Conservation (phyloP, 2,329 filamentous ascomycete genomes). For the Diaporthe caulivora region DNA sequence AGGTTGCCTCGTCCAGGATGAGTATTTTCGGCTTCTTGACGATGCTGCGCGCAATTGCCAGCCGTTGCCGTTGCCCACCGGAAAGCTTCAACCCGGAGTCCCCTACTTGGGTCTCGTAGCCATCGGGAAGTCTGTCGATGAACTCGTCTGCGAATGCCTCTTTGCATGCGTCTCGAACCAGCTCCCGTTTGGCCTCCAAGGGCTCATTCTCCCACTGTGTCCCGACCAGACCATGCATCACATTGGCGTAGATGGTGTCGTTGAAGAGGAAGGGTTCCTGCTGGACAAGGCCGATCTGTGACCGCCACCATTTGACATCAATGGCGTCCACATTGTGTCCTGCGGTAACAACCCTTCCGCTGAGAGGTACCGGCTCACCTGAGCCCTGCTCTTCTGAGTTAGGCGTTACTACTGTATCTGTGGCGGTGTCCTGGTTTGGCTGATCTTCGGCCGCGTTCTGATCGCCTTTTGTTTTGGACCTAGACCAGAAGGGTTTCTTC, state of each 20-base stretch:
- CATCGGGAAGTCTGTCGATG: slow-evolving; percentile 72
- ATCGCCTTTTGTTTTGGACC: slow-evolving; percentile 40
- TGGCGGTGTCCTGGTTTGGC: slow-evolving; percentile 41
- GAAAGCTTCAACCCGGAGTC: slow-evolving; percentile 81
- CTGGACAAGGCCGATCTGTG: slow-evolving; percentile 58
- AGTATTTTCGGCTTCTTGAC: slow-evolving; percentile 71
- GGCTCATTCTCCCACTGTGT: slow-evolving; percentile 53
- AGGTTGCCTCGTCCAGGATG: slow-evolving; percentile 76
- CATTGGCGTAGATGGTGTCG: slow-evolving; percentile 65
- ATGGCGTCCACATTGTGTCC: slow-evolving; percentile 67
- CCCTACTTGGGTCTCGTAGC: slow-evolving; percentile 81
- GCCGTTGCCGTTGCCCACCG: slow-evolving; percentile 72
- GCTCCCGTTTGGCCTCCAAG: slow-evolving; percentile 59
- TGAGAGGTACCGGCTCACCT: slow-evolving; percentile 54
- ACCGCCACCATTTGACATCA: slow-evolving; percentile 71
- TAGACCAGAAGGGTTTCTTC: slow-evolving; percentile 42
- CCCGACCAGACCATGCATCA: slow-evolving; percentile 62
- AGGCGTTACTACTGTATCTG: not conserved
- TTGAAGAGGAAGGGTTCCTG: slow-evolving; percentile 60
- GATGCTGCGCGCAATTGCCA: slow-evolving; percentile 73
- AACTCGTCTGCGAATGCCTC: slow-evolving; percentile 79
- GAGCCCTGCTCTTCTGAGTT: slow-evolving; percentile 46
- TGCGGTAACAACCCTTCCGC: slow-evolving; percentile 33
- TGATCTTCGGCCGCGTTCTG: slow-evolving; percentile 44
- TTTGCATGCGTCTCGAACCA: slow-evolving; percentile 73